phyloP scores from a whole-genome alignment of 2,329 filamentous ascomycete species.

The Hysterium pulicare region DNA sequence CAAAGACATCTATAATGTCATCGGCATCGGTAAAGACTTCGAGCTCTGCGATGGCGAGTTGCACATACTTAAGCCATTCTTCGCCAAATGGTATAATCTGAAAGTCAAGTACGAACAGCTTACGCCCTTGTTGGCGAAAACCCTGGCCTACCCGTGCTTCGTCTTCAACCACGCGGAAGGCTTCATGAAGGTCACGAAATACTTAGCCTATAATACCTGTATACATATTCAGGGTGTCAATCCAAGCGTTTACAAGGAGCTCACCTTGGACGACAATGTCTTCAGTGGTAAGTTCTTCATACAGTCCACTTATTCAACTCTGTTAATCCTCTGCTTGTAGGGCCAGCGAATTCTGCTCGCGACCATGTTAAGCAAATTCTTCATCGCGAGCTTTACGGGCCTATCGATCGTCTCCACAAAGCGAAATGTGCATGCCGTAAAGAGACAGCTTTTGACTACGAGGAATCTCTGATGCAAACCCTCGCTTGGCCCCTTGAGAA shows the following conservation, averaged over 20 bases:
- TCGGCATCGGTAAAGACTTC: background rate
- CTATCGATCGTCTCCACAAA: conserved; percentile 12
- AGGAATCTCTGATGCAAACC: conserved; percentile 9
- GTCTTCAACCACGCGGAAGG: conserved; percentile 16
- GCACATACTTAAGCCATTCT: background rate
- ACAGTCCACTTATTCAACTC: background rate
- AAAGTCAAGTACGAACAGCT: conserved; percentile 2
- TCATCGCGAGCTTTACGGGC: conserved; percentile 10
- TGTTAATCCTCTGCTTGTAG: conserved; percentile 6
- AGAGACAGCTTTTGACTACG: conserved; percentile 16
- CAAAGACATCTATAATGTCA: background rate
- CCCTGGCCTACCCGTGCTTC: conserved; percentile 13
- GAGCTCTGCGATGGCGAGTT: background rate
- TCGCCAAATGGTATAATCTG: background rate
- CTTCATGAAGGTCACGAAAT: conserved; percentile 20
- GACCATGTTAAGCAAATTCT: conserved; percentile 11
- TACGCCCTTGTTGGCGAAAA: conserved; percentile 9
- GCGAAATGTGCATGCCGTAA: conserved; percentile 15
- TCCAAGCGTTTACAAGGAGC: conserved; percentile 8
- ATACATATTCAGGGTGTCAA: conserved; percentile 6
- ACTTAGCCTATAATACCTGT: conserved; percentile 14
- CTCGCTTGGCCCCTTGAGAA: conserved; percentile 13
- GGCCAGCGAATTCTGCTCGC: conserved; percentile 12
- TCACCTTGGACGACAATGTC: conserved; percentile 9
- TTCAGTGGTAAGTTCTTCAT: conserved; percentile 11